A percentile compares a stretch with the other conserved stretches of the same genome.
Conservation (phyloP, 2,329 filamentous ascomycete species). For the Pyrenochaeta sp. region DNA sequence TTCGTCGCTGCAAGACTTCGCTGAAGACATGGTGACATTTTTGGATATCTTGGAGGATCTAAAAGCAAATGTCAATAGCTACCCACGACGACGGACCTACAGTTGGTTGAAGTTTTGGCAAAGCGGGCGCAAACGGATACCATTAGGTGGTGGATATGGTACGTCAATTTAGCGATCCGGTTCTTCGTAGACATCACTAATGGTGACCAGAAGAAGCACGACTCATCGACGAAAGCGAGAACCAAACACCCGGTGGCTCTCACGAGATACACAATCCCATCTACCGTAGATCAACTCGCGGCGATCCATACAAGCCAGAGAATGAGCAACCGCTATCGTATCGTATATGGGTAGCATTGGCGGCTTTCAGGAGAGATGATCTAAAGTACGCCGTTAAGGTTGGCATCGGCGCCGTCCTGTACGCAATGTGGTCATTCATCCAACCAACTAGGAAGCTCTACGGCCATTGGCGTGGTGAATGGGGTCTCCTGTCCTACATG, state of each 20-base stretch:
- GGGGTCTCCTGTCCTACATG: constrained; percentile 97
- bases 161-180: not conserved
- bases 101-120: constrained; percentile 86
- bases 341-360: constrained; percentile 63
- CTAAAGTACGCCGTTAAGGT: constrained; percentile 89
- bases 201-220: constrained; percentile 27
- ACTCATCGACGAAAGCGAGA: constrained; percentile 34
- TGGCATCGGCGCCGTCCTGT: constrained; percentile 86
- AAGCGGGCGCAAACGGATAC: constrained; percentile 25
- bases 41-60: constrained; percentile 86
- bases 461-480: constrained; percentile 90
- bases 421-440: constrained; percentile 89
- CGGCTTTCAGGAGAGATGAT: constrained; percentile 70
- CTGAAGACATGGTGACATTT: constrained; percentile 85
- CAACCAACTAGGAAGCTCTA: constrained; percentile 80
- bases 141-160: constrained; percentile 31
- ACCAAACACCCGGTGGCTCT: constrained; percentile 38
- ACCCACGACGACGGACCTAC: constrained; percentile 73
- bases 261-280: constrained; percentile 49
- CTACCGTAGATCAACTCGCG: constrained; percentile 36
- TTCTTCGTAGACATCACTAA: constrained; percentile 10
- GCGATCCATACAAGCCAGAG: constrained; percentile 38
- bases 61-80: constrained; percentile 73
- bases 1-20: constrained; percentile 89
- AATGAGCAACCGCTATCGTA: constrained; percentile 51